These are phyloP conservation scores for Colletotrichum navitas DNA, from an alignment of 2,329 filamentous ascomycete species.

Conservation along the genomic window DNA sequence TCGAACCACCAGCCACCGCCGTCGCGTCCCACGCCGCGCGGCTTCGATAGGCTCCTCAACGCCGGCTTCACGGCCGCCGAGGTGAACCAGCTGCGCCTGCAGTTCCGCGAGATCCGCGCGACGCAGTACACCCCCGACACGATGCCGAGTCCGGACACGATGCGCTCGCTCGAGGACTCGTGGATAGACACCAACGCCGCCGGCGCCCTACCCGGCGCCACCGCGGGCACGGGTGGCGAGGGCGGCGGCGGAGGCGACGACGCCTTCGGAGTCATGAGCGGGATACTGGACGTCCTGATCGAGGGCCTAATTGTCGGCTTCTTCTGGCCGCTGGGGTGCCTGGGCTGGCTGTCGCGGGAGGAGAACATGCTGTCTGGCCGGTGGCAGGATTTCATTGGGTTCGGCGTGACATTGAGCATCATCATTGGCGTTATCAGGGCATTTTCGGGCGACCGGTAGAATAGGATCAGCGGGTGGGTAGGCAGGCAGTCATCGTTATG, in stretches of 20 bases:
- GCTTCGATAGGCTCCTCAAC: slow-evolving; percentile 87
- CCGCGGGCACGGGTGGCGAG: slow-evolving; percentile 43
- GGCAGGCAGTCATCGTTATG: neutral
- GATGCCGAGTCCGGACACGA: slow-evolving; percentile 82
- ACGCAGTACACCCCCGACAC: slow-evolving; percentile 88
- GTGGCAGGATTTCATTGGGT: slow-evolving; percentile 87
- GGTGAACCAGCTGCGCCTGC: slow-evolving; percentile 85
- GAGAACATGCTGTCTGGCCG: slow-evolving; percentile 88
- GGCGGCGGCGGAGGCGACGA: slow-evolving; percentile 62
- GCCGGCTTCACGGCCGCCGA: slow-evolving; percentile 87
- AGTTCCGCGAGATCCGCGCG: slow-evolving; percentile 88
- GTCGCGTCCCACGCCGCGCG: slow-evolving; percentile 60
- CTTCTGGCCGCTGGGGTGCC: slow-evolving; percentile 90
- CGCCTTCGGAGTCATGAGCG: slow-evolving; percentile 57
- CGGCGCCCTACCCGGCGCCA: slow-evolving; percentile 52
- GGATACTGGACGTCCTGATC: slow-evolving; percentile 85
- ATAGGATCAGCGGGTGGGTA: fast-evolving
- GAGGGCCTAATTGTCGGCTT: slow-evolving; percentile 93
- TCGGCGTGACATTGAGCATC: slow-evolving; percentile 77
- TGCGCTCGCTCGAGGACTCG: slow-evolving; percentile 85
- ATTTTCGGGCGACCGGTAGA: slow-evolving; percentile 36
- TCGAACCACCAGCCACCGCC: neutral
- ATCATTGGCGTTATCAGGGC: slow-evolving; percentile 53
- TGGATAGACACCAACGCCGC: slow-evolving; percentile 83
- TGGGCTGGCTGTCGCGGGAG: slow-evolving; percentile 87